These are phyloP conservation scores for Neurospora discreta DNA, from an alignment of 495 filamentous ascomycete species.

Conservation along the genomic window DNA sequence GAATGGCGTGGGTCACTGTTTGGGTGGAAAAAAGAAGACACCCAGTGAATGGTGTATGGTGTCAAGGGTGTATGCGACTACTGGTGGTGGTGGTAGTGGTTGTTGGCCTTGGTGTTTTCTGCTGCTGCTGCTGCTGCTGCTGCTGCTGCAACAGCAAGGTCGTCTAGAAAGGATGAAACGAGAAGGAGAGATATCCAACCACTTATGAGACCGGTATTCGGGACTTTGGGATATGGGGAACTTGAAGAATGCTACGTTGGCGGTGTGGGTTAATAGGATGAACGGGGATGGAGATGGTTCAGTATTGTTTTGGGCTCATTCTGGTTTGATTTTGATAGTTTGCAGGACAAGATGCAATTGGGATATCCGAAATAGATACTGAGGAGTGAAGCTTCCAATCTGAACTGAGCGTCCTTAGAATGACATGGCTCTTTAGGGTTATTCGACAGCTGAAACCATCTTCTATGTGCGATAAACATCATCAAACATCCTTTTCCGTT, in stretches of 20 bases:
- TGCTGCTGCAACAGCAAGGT: neutral
- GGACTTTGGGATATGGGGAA: neutral
- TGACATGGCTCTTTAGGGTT: neutral
- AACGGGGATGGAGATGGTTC: neutral
- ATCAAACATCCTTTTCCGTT: neutral
- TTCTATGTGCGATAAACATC: neutral
- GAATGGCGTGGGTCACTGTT: neutral
- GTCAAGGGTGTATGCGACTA: neutral
- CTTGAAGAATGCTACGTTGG: neutral
- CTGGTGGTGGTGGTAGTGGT: neutral
- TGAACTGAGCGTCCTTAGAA: neutral
- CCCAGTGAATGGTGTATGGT: neutral
- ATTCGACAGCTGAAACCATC: neutral
- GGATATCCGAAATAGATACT: neutral
- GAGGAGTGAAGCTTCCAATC: neutral
- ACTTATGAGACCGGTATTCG: neutral
- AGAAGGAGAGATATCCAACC: neutral
- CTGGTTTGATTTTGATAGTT: neutral
- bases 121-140: neutral
- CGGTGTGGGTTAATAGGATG: neutral
- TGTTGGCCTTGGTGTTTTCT: neutral
- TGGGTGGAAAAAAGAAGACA: neutral
- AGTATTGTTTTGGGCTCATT: neutral
- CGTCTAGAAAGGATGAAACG: neutral
- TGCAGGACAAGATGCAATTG: neutral